These are phyloP conservation scores for Dioscorea dumetorum DNA, from an alignment of 106 monocot species.

Conservation along the genomic window DNA sequence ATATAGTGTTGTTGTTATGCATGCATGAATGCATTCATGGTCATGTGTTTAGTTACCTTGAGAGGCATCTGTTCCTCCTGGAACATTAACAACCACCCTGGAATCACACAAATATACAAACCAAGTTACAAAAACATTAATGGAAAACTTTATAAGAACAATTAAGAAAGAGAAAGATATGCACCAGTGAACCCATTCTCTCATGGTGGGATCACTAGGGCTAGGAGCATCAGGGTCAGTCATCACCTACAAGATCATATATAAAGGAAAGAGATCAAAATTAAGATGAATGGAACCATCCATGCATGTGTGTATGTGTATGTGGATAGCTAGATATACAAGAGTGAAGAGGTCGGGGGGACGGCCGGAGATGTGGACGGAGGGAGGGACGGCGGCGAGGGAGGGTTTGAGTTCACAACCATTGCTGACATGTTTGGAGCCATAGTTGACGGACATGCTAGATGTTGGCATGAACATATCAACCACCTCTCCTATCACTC, in stretches of 20 bases:
- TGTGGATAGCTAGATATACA: slow-evolving; percentile 12
- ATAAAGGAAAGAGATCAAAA: too few relatives aligned
- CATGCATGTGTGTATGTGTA: not conserved
- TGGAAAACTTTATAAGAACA: not conserved
- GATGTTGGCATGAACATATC: slow-evolving; percentile 63
- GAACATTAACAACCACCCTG: slow-evolving; percentile 83
- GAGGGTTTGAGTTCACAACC: slow-evolving; percentile 68
- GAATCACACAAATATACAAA: not conserved
- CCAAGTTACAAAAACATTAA: not conserved
- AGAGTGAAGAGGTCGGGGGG: slow-evolving; percentile 38
- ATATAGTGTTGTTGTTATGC: too few relatives aligned
- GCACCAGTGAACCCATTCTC: slow-evolving; percentile 76
- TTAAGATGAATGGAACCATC: not conserved
- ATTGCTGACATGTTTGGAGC: slow-evolving; percentile 55
- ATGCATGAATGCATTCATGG: too few relatives aligned
- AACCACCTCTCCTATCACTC: slow-evolving; percentile 84
- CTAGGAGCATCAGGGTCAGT: slow-evolving; percentile 94
- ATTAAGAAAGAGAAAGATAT: not conserved
- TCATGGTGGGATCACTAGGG: slow-evolving; percentile 78
- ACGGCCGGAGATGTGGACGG: slow-evolving; percentile 41
- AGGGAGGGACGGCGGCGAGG: slow-evolving; percentile 26
- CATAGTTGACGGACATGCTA: slow-evolving; percentile 44
- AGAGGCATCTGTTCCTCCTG: slow-evolving; percentile 50
- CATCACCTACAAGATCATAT: slow-evolving; percentile 43
- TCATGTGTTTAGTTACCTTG: slow-evolving; percentile 31